These are phyloP conservation scores for Calamus simplicifolius DNA, from an alignment of 176 grass and related monocot species.

Conservation along the genomic window DNA sequence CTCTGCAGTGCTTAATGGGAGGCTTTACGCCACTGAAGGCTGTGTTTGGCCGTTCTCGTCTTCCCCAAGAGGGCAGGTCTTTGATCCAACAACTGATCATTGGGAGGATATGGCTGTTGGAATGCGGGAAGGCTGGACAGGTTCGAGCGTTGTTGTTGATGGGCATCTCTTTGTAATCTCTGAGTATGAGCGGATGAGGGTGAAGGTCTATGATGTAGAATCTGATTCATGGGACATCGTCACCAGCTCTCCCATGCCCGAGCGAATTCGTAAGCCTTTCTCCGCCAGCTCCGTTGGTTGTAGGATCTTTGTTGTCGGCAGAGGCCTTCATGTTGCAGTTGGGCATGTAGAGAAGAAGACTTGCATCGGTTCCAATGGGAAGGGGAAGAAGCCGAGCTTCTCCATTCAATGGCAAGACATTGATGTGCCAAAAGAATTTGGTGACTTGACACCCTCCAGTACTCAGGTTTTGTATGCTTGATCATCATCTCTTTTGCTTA, in stretches of 20 bases:
- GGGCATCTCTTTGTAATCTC: slow-evolving; percentile 64
- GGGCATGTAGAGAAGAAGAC: slow-evolving; percentile 44
- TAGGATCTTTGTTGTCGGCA: slow-evolving; percentile 58
- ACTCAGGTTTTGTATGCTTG: slow-evolving; percentile 79
- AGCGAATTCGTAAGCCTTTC: slow-evolving; percentile 71
- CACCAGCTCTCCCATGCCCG: slow-evolving; percentile 43
- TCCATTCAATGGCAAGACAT: slow-evolving; percentile 54
- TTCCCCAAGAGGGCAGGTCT: slow-evolving; percentile 67
- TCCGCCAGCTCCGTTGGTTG: slow-evolving; percentile 44
- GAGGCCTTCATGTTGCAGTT: slow-evolving; percentile 57
- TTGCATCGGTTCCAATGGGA: background rate
- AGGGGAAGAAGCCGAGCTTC: slow-evolving; percentile 9
- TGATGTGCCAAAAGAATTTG: slow-evolving; percentile 42
- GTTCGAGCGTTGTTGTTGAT: slow-evolving; percentile 44
- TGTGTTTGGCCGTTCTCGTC: slow-evolving; percentile 92
- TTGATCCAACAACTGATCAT: slow-evolving; percentile 40
- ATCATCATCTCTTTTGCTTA: background rate
- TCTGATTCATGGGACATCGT: slow-evolving; percentile 64
- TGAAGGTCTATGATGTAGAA: slow-evolving; percentile 64
- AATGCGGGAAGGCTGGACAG: slow-evolving; percentile 94
- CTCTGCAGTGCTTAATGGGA: slow-evolving; percentile 58
- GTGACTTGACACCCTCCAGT: slow-evolving; percentile 70
- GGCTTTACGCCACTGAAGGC: slow-evolving; percentile 67
- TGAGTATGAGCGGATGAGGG: slow-evolving; percentile 76
- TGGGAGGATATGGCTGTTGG: slow-evolving; percentile 75